Evolutionary conservation across 108 stramenopile species (phyloP).

Genomic region (Licmophora abbreviata): DNA sequence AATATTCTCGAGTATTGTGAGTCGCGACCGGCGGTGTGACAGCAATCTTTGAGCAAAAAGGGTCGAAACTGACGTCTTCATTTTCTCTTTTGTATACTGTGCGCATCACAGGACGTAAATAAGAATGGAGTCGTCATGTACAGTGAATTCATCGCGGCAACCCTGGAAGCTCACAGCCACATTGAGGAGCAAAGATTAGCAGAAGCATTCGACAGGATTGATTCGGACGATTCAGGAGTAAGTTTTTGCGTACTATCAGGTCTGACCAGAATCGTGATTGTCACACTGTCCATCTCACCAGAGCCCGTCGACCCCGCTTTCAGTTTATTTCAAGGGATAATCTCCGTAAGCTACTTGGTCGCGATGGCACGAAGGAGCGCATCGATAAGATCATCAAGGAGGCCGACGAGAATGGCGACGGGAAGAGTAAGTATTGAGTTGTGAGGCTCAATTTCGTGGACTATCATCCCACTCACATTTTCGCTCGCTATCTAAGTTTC

Average conservation of each 20-base stretch:
- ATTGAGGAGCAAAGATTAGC: slow-evolving; percentile 57
- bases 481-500: background rate
- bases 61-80: too few relatives aligned
- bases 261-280: too few relatives aligned
- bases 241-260: too few relatives aligned
- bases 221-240: slow-evolving; percentile 73
- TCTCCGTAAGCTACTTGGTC: slow-evolving; percentile 36
- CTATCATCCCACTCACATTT: too few relatives aligned
- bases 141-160: slow-evolving; percentile 77
- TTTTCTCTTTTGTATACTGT: too few relatives aligned
- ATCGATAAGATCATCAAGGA: slow-evolving; percentile 4
- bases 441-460: too few relatives aligned
- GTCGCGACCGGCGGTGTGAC: too few relatives aligned
- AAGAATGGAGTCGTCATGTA: slow-evolving; percentile 55
- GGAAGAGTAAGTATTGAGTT: too few relatives aligned
- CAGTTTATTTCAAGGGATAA: slow-evolving; percentile 53
- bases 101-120: slow-evolving; percentile 50
- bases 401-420: slow-evolving; percentile 8
- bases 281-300: too few relatives aligned
- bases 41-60: too few relatives aligned
- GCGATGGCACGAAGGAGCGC: slow-evolving; percentile 21
- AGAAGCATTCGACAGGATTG: slow-evolving; percentile 77
- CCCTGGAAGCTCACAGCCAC: slow-evolving; percentile 38
- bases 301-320: too few relatives aligned
- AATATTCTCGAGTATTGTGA: slow-evolving; percentile 17